phyloP scores from a whole-genome alignment of 169 alveolate species.

The Babesia divergens region DNA sequence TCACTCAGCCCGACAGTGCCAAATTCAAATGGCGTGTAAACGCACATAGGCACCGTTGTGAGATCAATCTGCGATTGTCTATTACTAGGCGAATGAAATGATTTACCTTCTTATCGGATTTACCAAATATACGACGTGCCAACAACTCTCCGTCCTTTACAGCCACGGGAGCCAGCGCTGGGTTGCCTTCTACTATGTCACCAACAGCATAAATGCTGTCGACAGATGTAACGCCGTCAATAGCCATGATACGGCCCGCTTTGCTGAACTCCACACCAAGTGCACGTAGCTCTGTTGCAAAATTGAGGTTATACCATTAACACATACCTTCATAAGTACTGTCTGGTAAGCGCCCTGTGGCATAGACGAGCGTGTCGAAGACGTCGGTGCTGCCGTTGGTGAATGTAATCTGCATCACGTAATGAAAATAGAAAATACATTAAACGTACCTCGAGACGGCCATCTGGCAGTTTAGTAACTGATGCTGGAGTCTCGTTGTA shows the following conservation, averaged over 20 bases:
- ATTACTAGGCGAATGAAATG: neutral
- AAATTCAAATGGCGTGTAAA: constrained; percentile 97
- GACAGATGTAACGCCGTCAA: constrained; percentile 87
- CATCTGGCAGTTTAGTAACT: constrained; percentile 79
- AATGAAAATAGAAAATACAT: neutral
- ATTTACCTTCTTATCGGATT: constrained; percentile 67
- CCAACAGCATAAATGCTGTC: constrained; percentile 92
- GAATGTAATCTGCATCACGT: constrained; percentile 57
- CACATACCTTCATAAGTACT: constrained; percentile 75
- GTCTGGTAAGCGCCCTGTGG: constrained; percentile 94
- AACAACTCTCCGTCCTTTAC: constrained; percentile 93
- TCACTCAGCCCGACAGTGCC: constrained; percentile 93
- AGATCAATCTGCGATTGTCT: constrained; percentile 76
- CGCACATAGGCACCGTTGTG: constrained; percentile 92
- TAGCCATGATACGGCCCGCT: constrained; percentile 83
- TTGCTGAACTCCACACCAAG: constrained; percentile 62
- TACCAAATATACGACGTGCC: constrained; percentile 90
- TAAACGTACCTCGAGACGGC: constrained; percentile 56
- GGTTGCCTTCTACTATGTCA: constrained; percentile 90
- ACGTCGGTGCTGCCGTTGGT: constrained; percentile 79
- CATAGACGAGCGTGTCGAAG: constrained; percentile 94
- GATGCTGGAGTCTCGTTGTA: constrained; percentile 83
- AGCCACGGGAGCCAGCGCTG: constrained; percentile 98
- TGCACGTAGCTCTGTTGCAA: constrained; percentile 21
- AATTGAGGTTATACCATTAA: neutral